Evolutionary conservation across 164 flowering plant species (phyloP).

Genomic region (Magnolia kwangsiensis): DNA sequence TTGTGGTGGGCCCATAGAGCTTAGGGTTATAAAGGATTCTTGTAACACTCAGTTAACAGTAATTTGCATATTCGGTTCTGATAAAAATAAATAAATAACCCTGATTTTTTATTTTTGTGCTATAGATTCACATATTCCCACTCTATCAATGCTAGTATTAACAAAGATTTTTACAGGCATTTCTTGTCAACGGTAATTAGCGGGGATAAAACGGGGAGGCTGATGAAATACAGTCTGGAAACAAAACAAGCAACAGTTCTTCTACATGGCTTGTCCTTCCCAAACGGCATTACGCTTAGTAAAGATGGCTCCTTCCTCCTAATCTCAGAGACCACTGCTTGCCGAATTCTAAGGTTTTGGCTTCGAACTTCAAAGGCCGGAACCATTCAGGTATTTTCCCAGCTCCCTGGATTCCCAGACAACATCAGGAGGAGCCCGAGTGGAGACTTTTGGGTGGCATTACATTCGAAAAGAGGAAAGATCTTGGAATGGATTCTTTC

Average conservation of each 20-base stretch:
- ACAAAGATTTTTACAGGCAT: conserved; percentile 3
- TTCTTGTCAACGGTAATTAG: conserved; percentile 4
- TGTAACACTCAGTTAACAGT: too few relatives aligned
- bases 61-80: too few relatives aligned
- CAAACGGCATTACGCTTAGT: conserved; percentile 48
- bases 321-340: conserved; percentile 9
- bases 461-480: conserved; percentile 6
- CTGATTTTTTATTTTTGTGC: too few relatives aligned
- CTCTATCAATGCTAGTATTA: neutral
- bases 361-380: conserved; percentile 18
- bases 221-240: conserved; percentile 34
- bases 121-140: too few relatives aligned
- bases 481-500: neutral
- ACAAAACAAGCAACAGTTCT: conserved; percentile 25
- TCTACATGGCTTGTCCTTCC: conserved; percentile 18
- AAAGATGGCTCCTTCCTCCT: conserved; percentile 31
- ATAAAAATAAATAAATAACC: too few relatives aligned
- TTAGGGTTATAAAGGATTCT: too few relatives aligned
- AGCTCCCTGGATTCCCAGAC: conserved; percentile 28
- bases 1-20: too few relatives aligned
- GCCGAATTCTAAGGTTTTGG: conserved; percentile 14
- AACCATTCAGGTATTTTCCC: conserved; percentile 8
- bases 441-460: conserved; percentile 28
- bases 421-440: conserved; percentile 21
- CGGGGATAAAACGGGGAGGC: conserved; percentile 43